These are phyloP conservation scores for Globisporangium carolinianum DNA, from an alignment of 352 stramenopile species.

Conservation along the genomic window DNA sequence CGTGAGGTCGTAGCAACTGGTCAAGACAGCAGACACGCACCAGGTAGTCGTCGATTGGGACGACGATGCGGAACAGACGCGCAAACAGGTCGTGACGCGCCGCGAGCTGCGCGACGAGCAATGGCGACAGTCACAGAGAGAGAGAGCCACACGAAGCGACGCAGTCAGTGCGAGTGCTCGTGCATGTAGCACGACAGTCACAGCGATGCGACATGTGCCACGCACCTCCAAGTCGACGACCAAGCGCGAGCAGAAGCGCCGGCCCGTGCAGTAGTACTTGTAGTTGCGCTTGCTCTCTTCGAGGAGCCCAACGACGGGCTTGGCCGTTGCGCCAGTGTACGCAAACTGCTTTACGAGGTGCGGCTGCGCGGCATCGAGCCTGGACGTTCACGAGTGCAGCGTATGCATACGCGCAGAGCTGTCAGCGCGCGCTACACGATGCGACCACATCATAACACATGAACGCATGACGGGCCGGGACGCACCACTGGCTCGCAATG, in stretches of 20 bases:
- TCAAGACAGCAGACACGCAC: neutral
- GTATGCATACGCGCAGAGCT: too few relatives aligned
- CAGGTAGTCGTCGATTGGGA: constrained; percentile 17
- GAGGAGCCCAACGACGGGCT: constrained; percentile 52
- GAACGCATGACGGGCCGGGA: neutral
- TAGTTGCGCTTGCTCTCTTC: constrained; percentile 73
- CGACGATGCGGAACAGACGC: constrained; percentile 36
- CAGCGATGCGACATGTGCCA: neutral
- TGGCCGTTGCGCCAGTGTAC: constrained; percentile 58
- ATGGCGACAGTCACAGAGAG: neutral
- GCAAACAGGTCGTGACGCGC: constrained; percentile 63
- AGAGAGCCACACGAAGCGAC: neutral
- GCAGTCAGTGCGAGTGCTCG: neutral
- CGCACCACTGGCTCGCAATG: constrained; percentile 61
- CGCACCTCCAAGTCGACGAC: constrained; percentile 54
- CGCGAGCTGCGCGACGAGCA: constrained; percentile 20
- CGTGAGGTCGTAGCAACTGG: too few relatives aligned
- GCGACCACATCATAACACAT: too few relatives aligned
- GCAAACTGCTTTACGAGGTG: constrained; percentile 62
- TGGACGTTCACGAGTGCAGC: neutral
- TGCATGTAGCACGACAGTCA: neutral
- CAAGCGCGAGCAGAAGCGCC: constrained; percentile 70
- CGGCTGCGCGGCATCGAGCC: constrained; percentile 60
- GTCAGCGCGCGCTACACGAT: too few relatives aligned
- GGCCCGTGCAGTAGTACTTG: constrained; percentile 83